Evolutionary conservation across 805 yeast species (phyloP), one percentile per base, ranked within the genome.

Genomic region (Kluyveromyces lactis): DNA sequence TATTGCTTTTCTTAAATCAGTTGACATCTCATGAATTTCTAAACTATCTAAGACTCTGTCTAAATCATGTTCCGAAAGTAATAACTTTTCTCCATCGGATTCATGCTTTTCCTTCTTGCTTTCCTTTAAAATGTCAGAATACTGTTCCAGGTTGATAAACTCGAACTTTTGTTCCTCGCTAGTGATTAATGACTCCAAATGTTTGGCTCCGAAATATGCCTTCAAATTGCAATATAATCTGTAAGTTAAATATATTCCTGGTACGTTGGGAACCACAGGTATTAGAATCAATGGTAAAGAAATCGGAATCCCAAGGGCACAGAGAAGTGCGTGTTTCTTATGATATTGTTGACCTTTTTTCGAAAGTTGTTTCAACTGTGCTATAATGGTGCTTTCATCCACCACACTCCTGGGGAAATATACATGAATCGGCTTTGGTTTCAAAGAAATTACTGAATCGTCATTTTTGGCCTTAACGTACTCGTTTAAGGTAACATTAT

Each of bases 211-310:
- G 31, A 74, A 57, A 44, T 72, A 66, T 0, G 95, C 95, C 50
- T 81, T 82, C 55, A 79, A 70, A 57, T 90, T 86, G 56, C 95
- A 86, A 63, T 86, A 89, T 15, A 82, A 69, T 44, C 97, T 69
- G 56, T 82, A 89, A 2, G 82, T 69, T 31, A 89, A 61, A 52
- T 86, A 90, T 53, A 90, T 82, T 0, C 95, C 95, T 0, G 97
- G 97, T 16, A 89, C 74, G 51, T 89, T 89, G 16, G 97, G 97
- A 3, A 87, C 58, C n/a, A 89, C 68, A 0, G 97, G 97, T 0
- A 90, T 54, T 31, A 86, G 50, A 0, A 86, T 87, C 31, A 89
- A 58, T 2, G 97, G 97, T 2, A 86, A 49, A 0, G 94, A 77
- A 33, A 89, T 46, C 2, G 97, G 97, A 3, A 90, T 60, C 3